A percentile compares a stretch with the other conserved stretches of the same genome.
Evolutionary conservation across 306 rosid genomes (phyloP).

Genomic region (Cucumis cinereus): DNA sequence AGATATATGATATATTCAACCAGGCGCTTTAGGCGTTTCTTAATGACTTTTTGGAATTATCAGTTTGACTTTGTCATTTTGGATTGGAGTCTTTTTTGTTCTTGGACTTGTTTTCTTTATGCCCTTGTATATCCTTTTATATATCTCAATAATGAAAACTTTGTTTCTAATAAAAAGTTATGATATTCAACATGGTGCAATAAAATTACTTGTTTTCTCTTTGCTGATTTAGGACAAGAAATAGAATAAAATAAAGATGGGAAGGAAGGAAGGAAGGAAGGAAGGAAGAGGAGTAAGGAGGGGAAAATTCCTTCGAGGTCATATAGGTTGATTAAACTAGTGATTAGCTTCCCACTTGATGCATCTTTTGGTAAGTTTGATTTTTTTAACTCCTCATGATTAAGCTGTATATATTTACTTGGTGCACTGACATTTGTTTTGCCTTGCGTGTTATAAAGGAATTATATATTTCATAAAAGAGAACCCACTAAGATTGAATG

Average conservation of each 20-base stretch:
- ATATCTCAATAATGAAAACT: no score
- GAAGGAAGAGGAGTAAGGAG: not conserved
- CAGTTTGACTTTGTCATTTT: no score
- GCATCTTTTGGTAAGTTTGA: not conserved
- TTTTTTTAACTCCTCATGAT: not conserved
- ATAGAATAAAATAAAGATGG: not conserved
- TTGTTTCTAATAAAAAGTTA: no score
- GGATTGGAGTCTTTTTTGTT: no score
- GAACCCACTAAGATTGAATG: not conserved
- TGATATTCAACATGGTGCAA: no score
- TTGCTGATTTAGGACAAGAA: not conserved
- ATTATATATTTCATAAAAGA: not conserved
- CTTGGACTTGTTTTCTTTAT: no score
- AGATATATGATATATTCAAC: not conserved
- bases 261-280: not conserved
- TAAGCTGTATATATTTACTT: not conserved
- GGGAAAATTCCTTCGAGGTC: not conserved
- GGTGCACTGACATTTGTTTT: not conserved
- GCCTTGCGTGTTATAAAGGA: not conserved
- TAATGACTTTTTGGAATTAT: no score
- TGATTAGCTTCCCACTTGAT: conserved; percentile 10
- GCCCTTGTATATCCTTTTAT: no score
- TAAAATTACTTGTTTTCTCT: not conserved
- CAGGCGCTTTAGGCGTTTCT: not conserved
- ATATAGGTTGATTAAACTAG: not conserved